Evolutionary conservation across 1,284 basidiomycete species (phyloP).

Genomic region (Bjerkandera adusta): DNA sequence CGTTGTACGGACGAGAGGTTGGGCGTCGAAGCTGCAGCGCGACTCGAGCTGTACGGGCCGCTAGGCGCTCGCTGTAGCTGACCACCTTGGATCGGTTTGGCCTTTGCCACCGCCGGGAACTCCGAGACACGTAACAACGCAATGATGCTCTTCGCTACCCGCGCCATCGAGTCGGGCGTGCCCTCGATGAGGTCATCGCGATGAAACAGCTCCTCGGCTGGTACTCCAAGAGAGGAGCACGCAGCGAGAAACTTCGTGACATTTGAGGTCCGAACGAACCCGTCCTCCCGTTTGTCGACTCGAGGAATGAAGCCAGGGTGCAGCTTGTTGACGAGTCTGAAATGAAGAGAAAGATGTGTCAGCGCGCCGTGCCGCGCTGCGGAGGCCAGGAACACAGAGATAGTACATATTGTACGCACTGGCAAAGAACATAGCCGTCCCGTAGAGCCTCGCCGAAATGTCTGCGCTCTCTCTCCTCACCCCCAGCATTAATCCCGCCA

Average conservation of each 20-base stretch:
- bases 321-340: conserved; percentile 75
- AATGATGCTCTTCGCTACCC: conserved; percentile 68
- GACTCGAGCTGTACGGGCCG: conserved; percentile 34
- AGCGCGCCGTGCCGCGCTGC: conserved; percentile 2
- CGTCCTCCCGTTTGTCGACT: conserved; percentile 68
- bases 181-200: conserved; percentile 66
- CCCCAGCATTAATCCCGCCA: conserved; percentile 41
- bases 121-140: conserved; percentile 64
- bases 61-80: conserved; percentile 18
- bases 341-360: conserved; percentile 11
- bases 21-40: conserved; percentile 59
- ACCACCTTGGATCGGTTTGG: conserved; percentile 39
- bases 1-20: conserved; percentile 42
- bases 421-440: conserved; percentile 86
- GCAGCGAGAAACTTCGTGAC: conserved; percentile 73
- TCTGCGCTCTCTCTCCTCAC: conserved; percentile 72
- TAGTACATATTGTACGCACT: conserved; percentile 70
- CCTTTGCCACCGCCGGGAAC: conserved; percentile 40
- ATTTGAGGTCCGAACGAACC: conserved; percentile 61
- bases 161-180: conserved; percentile 55
- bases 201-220: conserved; percentile 63
- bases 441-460: conserved; percentile 72
- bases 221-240: conserved; percentile 61
- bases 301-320: conserved; percentile 58
- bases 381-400: conserved; percentile 12